Percentiles rank a stretch among this genome's conserved stretches.
phyloP scores from a whole-genome alignment of 768 basidiomycete species.

The Pleurotus djamor region DNA sequence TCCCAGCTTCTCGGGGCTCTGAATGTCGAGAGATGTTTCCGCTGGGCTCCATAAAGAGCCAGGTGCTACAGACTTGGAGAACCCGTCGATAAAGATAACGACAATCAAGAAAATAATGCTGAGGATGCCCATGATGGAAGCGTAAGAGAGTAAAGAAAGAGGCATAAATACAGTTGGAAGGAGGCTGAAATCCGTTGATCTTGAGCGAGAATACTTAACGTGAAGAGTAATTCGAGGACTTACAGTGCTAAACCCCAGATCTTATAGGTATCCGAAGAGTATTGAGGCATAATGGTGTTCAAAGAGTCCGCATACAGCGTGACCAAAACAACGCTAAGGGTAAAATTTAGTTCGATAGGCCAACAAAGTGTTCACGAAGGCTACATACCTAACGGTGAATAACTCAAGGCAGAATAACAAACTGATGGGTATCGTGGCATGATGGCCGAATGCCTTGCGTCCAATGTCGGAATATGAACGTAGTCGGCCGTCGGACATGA shows the following conservation, averaged over 20 bases:
- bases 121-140: constrained; percentile 82
- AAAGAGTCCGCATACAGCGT: constrained; percentile 89
- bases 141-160: constrained; percentile 81
- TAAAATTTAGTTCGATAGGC: neutral
- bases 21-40: constrained; percentile 58
- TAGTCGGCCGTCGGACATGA: constrained; percentile 64
- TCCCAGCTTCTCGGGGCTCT: constrained; percentile 58
- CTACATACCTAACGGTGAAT: constrained; percentile 71
- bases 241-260: constrained; percentile 70
- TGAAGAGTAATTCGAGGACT: constrained; percentile 16
- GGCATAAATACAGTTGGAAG: constrained; percentile 87
- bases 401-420: constrained; percentile 83
- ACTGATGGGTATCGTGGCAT: constrained; percentile 63
- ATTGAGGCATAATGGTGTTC: constrained; percentile 64
- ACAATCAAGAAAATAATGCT: constrained; percentile 74
- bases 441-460: constrained; percentile 81
- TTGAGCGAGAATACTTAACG: neutral
- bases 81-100: constrained; percentile 82
- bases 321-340: constrained; percentile 74
- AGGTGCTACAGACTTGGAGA: constrained; percentile 66
- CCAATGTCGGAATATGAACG: constrained; percentile 91
- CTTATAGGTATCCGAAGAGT: constrained; percentile 75
- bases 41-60: constrained; percentile 82
- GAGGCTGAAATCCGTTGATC: constrained; percentile 42
- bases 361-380: neutral